phyloP scores from a whole-genome alignment of 2,329 filamentous ascomycete species.

The Talaromyces sp. region DNA sequence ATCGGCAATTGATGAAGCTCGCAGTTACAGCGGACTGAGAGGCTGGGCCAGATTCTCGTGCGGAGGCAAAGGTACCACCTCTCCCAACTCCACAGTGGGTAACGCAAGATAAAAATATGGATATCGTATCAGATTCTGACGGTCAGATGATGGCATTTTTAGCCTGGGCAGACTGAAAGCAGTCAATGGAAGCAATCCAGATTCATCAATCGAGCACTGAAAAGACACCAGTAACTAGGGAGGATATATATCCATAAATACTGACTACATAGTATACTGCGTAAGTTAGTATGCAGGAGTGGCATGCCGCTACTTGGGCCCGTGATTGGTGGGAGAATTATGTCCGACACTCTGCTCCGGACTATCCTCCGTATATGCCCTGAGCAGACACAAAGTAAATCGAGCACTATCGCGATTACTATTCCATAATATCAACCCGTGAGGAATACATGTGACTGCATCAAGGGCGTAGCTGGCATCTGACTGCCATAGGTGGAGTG shows the following conservation, averaged over 20 bases:
- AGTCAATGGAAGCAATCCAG: not conserved
- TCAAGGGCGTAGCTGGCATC: not conserved
- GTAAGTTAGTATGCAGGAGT: not conserved
- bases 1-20: not conserved
- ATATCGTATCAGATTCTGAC: not conserved
- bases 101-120: not conserved
- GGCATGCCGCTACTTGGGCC: not conserved
- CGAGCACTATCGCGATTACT: not conserved
- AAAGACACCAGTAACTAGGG: not conserved
- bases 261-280: not conserved
- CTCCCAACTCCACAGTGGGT: not conserved
- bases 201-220: not conserved
- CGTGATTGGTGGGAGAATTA: conserved; percentile 12
- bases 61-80: not conserved
- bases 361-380: too few relatives aligned
- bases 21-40: not conserved
- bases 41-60: not conserved
- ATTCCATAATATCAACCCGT: not conserved
- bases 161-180: not conserved
- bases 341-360: not conserved
- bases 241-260: not conserved
- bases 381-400: not conserved
- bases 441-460: not conserved
- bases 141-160: not conserved
- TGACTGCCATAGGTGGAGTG: not conserved